A percentile compares a stretch with the other conserved stretches of the same genome.
These are phyloP conservation scores for Pyrenophora graminea DNA, from an alignment of 2,329 filamentous ascomycete genomes.

Conservation along the genomic window DNA sequence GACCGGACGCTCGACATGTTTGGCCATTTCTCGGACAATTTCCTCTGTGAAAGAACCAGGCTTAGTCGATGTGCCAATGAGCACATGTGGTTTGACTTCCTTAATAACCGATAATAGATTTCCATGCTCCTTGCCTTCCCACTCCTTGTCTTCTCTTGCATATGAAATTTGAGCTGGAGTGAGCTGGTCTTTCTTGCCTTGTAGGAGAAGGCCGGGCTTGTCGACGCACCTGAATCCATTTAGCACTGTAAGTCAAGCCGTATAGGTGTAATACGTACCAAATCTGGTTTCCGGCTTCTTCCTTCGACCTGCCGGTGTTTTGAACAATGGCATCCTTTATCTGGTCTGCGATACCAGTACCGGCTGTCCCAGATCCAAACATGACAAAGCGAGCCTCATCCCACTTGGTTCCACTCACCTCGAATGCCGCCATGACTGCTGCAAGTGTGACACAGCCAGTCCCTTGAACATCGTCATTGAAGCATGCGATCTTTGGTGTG, in stretches of 20 bases:
- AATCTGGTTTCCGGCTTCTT: slow-evolving; percentile 79
- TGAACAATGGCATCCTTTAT: slow-evolving; percentile 77
- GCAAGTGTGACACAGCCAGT: slow-evolving; percentile 87
- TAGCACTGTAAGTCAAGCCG: slow-evolving; percentile 2
- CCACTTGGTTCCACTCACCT: slow-evolving; percentile 69
- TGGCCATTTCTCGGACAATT: slow-evolving; percentile 74
- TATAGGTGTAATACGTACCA: slow-evolving; percentile 57
- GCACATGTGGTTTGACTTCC: slow-evolving; percentile 74
- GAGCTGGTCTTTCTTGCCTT: slow-evolving; percentile 62
- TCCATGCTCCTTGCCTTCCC: slow-evolving; percentile 60
- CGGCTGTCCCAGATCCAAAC: slow-evolving; percentile 81
- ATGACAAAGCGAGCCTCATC: slow-evolving; percentile 72
- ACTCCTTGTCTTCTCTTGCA: slow-evolving; percentile 67
- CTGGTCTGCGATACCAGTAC: slow-evolving; percentile 84
- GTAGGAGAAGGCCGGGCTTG: slow-evolving; percentile 75
- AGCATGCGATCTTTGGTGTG: slow-evolving; percentile 73
- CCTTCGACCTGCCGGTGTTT: slow-evolving; percentile 66
- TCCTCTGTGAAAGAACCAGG: slow-evolving; percentile 76
- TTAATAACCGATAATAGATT: slow-evolving; percentile 70
- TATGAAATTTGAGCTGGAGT: slow-evolving; percentile 71
- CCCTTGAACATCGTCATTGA: slow-evolving; percentile 90
- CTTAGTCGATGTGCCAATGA: slow-evolving; percentile 82
- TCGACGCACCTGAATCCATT: slow-evolving; percentile 69
- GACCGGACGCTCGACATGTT: slow-evolving; percentile 75
- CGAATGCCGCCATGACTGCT: slow-evolving; percentile 75